These are phyloP conservation scores for Penicillium goetzii DNA, from an alignment of 495 filamentous ascomycete genomes.

Conservation along the genomic window DNA sequence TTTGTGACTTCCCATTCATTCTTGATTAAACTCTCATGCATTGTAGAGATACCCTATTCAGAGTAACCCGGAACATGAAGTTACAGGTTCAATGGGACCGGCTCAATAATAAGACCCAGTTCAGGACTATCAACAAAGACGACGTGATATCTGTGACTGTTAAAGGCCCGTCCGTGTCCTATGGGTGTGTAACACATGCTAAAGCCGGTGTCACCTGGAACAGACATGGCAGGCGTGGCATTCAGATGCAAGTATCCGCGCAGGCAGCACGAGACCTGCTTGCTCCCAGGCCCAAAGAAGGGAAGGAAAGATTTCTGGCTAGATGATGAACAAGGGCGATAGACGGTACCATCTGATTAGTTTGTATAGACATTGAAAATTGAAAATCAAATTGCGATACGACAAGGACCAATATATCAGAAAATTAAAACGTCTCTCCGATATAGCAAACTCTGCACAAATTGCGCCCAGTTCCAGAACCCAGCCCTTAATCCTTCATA, in stretches of 20 bases:
- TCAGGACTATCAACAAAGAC: background rate
- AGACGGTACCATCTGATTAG: background rate
- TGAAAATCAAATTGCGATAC: slow-evolving; percentile 1
- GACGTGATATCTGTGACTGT: background rate
- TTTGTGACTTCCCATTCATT: slow-evolving; percentile 3
- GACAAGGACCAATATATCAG: background rate
- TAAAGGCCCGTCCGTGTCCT: background rate
- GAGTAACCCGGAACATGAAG: background rate
- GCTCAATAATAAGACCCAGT: too few relatives aligned
- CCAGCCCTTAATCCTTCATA: background rate
- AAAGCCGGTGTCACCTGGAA: background rate
- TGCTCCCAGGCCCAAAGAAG: background rate
- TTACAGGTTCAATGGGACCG: too few relatives aligned
- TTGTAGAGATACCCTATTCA: too few relatives aligned
- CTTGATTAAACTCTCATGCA: slow-evolving; percentile 4
- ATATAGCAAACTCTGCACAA: background rate
- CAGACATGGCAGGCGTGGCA: background rate
- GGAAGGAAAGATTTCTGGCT: background rate
- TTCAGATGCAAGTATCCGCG: background rate
- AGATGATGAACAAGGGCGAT: background rate
- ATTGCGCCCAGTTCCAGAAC: slow-evolving; percentile 2
- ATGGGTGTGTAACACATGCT: background rate
- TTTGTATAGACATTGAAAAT: background rate
- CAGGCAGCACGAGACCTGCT: background rate
- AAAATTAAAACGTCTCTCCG: background rate